Conservation (phyloP, 140 eudicot species). For the Flaveria floridana region DNA sequence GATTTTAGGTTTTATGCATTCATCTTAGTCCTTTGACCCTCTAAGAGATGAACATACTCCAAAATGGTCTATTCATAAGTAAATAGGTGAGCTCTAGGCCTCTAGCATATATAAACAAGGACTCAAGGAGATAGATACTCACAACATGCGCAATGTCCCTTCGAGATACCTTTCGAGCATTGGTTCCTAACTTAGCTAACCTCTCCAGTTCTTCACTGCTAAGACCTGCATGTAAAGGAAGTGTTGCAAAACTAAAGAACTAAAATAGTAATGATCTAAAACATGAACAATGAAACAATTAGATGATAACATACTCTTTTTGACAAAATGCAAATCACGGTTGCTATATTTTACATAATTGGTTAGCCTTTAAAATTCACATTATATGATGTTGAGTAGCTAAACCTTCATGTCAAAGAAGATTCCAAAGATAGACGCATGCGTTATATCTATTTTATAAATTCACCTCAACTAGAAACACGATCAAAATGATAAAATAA, state of each 20-base stretch:
- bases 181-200: conserved; percentile 70
- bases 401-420: no score
- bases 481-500: no score
- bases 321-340: no score
- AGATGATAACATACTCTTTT: no score
- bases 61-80: background rate
- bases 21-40: background rate
- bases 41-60: background rate
- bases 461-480: no score
- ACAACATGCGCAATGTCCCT: conserved; percentile 95
- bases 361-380: no score
- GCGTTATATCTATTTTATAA: no score
- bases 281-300: background rate
- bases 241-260: conserved; percentile 8
- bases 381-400: no score
- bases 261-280: conserved; percentile 8
- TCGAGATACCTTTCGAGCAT: conserved; percentile 86
- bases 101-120: conserved; percentile 15
- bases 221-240: conserved; percentile 52
- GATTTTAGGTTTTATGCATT: background rate
- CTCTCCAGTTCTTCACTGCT: conserved; percentile 64
- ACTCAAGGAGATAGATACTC: conserved; percentile 39
- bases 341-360: no score
- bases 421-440: no score
- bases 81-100: background rate